Evolutionary conservation across 2,329 filamentous ascomycete species (phyloP), one percentile per base, ranked within the genome.

Genomic region (Colletotrichum higginsianum): DNA sequence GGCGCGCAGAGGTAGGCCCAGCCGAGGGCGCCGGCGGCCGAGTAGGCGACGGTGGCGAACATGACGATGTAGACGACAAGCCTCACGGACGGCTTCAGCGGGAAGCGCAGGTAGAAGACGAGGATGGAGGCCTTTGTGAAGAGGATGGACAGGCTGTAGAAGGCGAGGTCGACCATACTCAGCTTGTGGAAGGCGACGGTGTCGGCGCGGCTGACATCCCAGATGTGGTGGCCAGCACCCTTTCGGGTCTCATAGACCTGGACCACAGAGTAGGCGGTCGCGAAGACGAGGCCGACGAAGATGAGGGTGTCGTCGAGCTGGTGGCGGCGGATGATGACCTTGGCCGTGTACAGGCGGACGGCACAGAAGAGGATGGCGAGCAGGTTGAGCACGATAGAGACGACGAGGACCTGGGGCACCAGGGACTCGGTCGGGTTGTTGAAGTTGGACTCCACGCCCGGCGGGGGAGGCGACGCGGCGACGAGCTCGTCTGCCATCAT

Each of bases 101-200:
- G 66, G 18, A 76, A 76, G 2, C 75, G 75, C 0, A 76, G 68
- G 53, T 75, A 76, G 15, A 76, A 76, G 18, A 67, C 46, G 4
- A 76, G 57, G 15, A 76, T 73, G 2, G 75, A 76, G 4, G 68
- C 73, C 21, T 76, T 76, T 23, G 72, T 73, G 16, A 76, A 76
- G 13, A 76, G 44, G 1, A 73, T 72, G 2, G 74, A 69, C 7
- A 76, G 35, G 47, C 74, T 76, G 47, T 76, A 76, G 13, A 67
- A 65, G 6, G 69, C 65, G 16, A 72, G 58, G 7, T 72, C 69
- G 16, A n/a, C 66, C 65, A 72, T 72, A 52, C 69, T 72, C 53
- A 72, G 15, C 18, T 69, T 72, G 9, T 72, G 69, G 18, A 72
- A 72, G 11, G 65, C n/a, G 2, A 72, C n/a, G 2, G 60, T 30